Evolutionary conservation across 306 rosid species (phyloP), one percentile per base, ranked within the genome.

Genomic region (Coriaria nepalensis): DNA sequence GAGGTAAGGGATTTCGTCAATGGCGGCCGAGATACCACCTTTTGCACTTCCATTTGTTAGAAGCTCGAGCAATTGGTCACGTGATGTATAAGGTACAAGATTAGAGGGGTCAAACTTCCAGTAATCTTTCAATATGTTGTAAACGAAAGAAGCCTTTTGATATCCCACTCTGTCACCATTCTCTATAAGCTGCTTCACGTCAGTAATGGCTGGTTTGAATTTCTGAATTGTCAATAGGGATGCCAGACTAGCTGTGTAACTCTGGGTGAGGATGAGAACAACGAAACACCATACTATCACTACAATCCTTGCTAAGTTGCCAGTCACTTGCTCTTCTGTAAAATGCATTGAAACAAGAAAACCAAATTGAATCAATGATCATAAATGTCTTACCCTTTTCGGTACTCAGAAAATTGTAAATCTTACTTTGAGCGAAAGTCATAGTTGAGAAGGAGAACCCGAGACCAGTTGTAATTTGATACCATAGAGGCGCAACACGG

Each of bases 371-470:
- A n/a, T n/a, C n/a, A n/a, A n/a, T n/a, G n/a, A n/a, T n/a, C n/a
- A n/a, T n/a, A n/a, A n/a, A n/a, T n/a, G n/a, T n/a, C n/a, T n/a
- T n/a, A n/a, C n/a, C n/a, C n/a, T n/a, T n/a, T n/a, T n/a, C n/a
- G n/a, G n/a, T n/a, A n/a, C n/a, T n/a, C n/a, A n/a, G n/a, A n/a
- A n/a, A n/a, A n/a, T n/a, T n/a, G n/a, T n/a, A n/a, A n/a, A n/a
- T n/a, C 75, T 68, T 75, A 80, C 93, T 8, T 13, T 80, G 76
- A 9, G 84, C 60, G 52, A 61, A 85, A 34, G 75, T 78, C 78
- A 85, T 61, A 57, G 63, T 75, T 7, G 95, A 85, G 67, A 85
- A 78, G 4, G 87, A 73, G 39, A 69, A 85, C 85, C 85, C 75
- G 5, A 81, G 43, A 45, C 78, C 68, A 4, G 67, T 71, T 29